phyloP scores from a whole-genome alignment of 257 asterid species.

The Paraleonurus japonicus region DNA sequence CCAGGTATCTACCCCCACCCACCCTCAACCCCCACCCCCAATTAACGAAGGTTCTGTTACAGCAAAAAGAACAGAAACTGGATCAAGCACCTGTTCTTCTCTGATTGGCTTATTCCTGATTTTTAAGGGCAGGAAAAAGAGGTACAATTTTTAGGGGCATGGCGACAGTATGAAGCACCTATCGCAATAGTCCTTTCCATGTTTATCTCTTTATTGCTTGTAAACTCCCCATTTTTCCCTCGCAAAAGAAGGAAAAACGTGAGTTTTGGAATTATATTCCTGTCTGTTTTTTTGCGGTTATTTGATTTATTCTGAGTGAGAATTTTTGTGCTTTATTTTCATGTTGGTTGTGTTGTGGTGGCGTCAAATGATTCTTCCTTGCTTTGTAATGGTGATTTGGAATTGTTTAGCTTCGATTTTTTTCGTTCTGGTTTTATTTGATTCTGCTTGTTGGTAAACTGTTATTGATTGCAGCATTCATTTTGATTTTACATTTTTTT shows the following conservation, averaged over 20 bases:
- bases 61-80: too few relatives aligned
- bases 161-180: slow-evolving; percentile 12
- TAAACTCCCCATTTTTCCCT: slow-evolving; percentile 11
- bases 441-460: not conserved
- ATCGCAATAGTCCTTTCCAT: slow-evolving; percentile 15
- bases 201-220: not conserved
- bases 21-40: not conserved
- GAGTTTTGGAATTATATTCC: not conserved
- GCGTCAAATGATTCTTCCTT: not conserved
- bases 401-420: not conserved
- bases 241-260: not conserved
- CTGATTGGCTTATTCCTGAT: slow-evolving; percentile 13
- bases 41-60: not conserved
- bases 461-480: slow-evolving; percentile 25
- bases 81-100: slow-evolving; percentile 11
- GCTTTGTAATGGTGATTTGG: not conserved
- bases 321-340: not conserved
- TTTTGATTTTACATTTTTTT: not conserved
- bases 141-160: slow-evolving; percentile 10
- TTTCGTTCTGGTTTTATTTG: not conserved
- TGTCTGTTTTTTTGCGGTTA: not conserved
- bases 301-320: not conserved
- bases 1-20: not conserved
- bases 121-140: not conserved
- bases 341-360: not conserved